Conservation (phyloP, 2,329 filamentous ascomycete genomes). For the Teratosphaeria epicoccoides region DNA sequence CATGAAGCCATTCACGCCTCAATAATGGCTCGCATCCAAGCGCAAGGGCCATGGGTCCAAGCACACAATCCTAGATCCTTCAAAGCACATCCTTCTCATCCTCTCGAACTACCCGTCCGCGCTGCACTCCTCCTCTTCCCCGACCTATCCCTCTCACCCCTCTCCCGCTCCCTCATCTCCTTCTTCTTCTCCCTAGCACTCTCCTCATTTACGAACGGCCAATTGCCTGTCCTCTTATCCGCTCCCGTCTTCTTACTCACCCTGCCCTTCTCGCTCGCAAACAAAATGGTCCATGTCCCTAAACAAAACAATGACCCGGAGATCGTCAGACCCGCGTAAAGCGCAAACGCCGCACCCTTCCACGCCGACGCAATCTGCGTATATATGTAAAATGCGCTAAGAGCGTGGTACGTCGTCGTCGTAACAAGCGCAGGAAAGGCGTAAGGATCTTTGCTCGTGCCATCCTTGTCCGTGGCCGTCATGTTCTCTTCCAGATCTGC, state of each 20-base stretch:
- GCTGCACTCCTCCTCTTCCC: conserved; percentile 17
- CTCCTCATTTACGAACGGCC: conserved; percentile 50
- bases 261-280: conserved; percentile 43
- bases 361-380: conserved; percentile 45
- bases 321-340: conserved; percentile 49
- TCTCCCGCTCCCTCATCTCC: conserved; percentile 15
- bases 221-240: conserved; percentile 56
- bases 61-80: no score
- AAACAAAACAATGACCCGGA: conserved; percentile 48
- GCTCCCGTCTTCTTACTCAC: conserved; percentile 54
- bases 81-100: no score
- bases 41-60: no score
- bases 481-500: background rate
- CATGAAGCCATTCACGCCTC: no score
- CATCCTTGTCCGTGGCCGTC: background rate
- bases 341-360: conserved; percentile 27
- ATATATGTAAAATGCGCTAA: conserved; percentile 57
- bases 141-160: conserved; percentile 4
- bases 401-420: conserved; percentile 55
- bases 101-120: conserved; percentile 3
- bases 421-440: conserved; percentile 56
- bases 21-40: no score
- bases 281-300: conserved; percentile 55
- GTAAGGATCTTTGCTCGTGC: conserved; percentile 18
- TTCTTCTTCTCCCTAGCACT: conserved; percentile 23